Conservation (phyloP, 2,329 filamentous ascomycete species). For the Fusarium pseudonygamai region DNA sequence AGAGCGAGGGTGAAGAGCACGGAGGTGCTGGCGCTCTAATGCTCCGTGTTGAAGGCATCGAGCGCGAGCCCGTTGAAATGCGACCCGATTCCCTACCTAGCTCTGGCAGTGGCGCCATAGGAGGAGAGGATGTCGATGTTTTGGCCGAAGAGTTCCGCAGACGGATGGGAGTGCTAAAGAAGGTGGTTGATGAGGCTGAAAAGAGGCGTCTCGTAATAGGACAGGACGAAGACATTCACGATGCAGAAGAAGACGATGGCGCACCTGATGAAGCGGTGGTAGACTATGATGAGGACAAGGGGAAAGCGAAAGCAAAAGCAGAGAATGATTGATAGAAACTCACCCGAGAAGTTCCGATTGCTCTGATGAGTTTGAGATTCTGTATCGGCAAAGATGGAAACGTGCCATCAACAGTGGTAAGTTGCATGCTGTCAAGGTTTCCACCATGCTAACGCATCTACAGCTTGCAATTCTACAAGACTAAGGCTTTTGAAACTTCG, state of each 20-base stretch:
- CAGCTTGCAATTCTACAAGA: background rate
- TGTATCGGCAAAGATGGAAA: background rate
- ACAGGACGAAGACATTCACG: conserved; percentile 12
- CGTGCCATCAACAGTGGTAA: conserved; percentile 1
- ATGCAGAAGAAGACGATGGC: conserved; percentile 14
- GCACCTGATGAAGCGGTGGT: conserved; percentile 29
- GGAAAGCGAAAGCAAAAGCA: conserved; percentile 10
- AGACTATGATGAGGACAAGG: conserved; percentile 31
- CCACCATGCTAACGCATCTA: background rate
- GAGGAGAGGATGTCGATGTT: conserved; percentile 59
- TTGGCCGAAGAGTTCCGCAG: conserved; percentile 67
- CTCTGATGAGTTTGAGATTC: background rate
- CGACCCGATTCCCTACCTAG: conserved; percentile 40
- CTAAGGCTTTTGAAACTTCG: background rate
- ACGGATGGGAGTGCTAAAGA: conserved; percentile 64
- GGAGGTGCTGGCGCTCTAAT: conserved; percentile 42
- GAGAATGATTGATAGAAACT: conserved; percentile 16
- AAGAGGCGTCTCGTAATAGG: conserved; percentile 51
- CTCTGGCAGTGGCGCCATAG: conserved; percentile 46
- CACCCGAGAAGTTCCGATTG: background rate
- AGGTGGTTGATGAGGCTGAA: conserved; percentile 63
- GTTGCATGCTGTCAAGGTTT: background rate
- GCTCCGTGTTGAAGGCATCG: conserved; percentile 51
- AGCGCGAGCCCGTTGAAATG: conserved; percentile 48
- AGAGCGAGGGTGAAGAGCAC: conserved; percentile 48